Base-by-base conservation (phyloP, 73 alveolate species). In the Stentor coeruleus region DNA sequence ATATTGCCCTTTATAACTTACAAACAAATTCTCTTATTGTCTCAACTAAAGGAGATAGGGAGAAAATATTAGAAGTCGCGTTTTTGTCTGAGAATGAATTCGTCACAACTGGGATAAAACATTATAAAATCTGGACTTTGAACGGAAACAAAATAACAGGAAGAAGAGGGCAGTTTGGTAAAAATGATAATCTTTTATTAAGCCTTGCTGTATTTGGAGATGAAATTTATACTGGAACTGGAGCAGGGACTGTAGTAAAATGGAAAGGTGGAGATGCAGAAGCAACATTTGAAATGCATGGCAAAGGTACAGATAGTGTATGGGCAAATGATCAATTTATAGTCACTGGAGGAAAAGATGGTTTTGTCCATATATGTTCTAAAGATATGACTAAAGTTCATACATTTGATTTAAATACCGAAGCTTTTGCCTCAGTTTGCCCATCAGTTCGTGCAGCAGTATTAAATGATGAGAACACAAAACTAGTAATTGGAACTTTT, bases 301-400 rank as follows among this genome's bases (percentile, higher is more conserved):
- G n/a, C 33, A 38, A 38, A 75, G 59, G 80, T 1, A 66, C 39
- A 1, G 83, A 75, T 75, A n/a, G 39, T 28, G 33, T 75, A 2
- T 39, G 74, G 59, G 38, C 72, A 20, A 84, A 85, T 74, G 58
- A 82, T 39, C 87, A 91, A 36, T 77, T 84, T 81, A 95, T 97
- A 11, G 91, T 97, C 59, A 89, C 98, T 74, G 99, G 99, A 28
- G 99, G 97, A 36, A 97, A 96, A 86, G 98, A 94, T 86, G 94
- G 95, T 66, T 74, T 83, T 41, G 87, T 96, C 33, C 49, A 72
- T 39, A 74, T 96, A 40, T 82, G 93, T 59, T 88, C 14, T 33
- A 30, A 20, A 14, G 58, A 28, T 20, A 1, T 75, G 0, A 38
- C n/a, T 1, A 75, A 39, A 35, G 2, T 75, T 37, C 15, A 40